Percentiles rank a stretch among this genome's conserved stretches.
Conservation (phyloP, 2,329 filamentous ascomycete species). For the Gyromitra esculenta region DNA sequence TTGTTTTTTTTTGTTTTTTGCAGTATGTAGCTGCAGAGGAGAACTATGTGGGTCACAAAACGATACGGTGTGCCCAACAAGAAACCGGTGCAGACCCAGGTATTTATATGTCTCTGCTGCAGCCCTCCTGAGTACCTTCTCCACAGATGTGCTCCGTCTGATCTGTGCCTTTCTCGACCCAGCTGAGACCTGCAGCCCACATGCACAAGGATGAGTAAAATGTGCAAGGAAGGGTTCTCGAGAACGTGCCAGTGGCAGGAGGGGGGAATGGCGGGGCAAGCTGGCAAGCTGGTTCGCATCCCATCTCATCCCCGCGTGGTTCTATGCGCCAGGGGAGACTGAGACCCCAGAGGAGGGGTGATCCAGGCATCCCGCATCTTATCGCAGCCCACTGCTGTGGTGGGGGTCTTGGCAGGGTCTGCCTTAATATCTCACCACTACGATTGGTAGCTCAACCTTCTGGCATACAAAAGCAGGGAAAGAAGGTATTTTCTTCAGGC, state of each 20-base stretch:
- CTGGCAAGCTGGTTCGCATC: neutral
- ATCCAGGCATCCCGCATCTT: constrained; percentile 36
- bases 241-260: neutral
- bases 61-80: neutral
- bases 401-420: constrained; percentile 34
- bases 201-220: neutral
- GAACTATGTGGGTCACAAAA: neutral
- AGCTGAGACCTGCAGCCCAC: constrained; percentile 12
- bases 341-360: neutral
- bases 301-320: neutral
- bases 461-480: neutral
- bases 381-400: constrained; percentile 1
- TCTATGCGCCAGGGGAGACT: neutral
- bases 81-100: constrained; percentile 9
- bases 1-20: neutral
- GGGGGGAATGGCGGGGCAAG: neutral
- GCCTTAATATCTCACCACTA: constrained; percentile 20
- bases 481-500: constrained; percentile 16
- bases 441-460: neutral
- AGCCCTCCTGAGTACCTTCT: neutral
- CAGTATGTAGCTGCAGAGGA: neutral
- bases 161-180: neutral
- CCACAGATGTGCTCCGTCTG: neutral
- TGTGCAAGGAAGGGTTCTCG: neutral
- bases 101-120: constrained; percentile 20